phyloP scores from a whole-genome alignment of 179 eudicot species.

The Beta macrorhiza region DNA sequence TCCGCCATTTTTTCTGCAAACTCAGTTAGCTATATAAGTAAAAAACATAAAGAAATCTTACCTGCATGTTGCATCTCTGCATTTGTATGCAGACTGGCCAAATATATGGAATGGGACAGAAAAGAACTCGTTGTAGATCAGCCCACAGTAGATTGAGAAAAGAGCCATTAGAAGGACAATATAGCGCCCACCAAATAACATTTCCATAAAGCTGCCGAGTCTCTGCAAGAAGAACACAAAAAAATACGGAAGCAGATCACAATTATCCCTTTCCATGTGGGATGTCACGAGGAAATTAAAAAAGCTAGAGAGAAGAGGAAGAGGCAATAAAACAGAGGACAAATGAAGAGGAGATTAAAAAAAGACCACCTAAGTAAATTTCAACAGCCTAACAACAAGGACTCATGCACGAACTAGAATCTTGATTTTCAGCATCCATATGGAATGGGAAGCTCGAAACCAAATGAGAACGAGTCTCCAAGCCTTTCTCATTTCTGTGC shows the following conservation, averaged over 20 bases:
- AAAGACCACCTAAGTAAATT: neutral
- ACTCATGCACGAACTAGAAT: neutral
- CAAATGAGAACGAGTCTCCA: too few relatives aligned
- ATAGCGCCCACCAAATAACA: slow-evolving; percentile 98
- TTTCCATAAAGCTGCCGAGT: slow-evolving; percentile 99
- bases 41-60: slow-evolving; percentile 22
- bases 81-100: slow-evolving; percentile 87
- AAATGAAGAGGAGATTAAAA: neutral
- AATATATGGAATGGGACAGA: slow-evolving; percentile 94
- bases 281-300: neutral
- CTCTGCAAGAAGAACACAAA: slow-evolving; percentile 47
- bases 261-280: neutral
- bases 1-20: neutral
- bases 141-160: slow-evolving; percentile 90
- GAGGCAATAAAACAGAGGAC: neutral
- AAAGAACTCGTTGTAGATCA: slow-evolving; percentile 95
- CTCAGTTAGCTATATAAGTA: neutral
- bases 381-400: neutral
- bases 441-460: too few relatives aligned
- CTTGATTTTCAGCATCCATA: neutral
- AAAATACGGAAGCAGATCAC: neutral
- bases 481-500: too few relatives aligned
- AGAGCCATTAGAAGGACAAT: slow-evolving; percentile 85
- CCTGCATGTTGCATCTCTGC: slow-evolving; percentile 92
- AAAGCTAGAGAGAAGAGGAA: neutral